Evolutionary conservation across 192 early-diverging fungal species (phyloP).

Genomic region (Chytriomyces confervae): DNA sequence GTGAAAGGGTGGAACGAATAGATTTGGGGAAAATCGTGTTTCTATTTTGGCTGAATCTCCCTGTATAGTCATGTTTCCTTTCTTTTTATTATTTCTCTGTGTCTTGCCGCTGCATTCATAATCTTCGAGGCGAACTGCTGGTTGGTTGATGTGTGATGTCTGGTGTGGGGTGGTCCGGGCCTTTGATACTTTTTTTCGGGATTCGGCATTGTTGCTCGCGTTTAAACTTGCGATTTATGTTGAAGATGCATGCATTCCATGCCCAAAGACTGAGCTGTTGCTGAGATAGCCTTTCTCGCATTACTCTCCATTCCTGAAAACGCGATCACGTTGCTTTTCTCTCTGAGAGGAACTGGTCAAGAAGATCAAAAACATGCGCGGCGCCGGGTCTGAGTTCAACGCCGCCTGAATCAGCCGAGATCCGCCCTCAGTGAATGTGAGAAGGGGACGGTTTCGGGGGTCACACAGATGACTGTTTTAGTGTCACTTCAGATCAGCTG

Average conservation of each 20-base stretch:
- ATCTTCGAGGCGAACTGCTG: too few relatives aligned
- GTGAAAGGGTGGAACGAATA: background rate
- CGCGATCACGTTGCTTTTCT: background rate
- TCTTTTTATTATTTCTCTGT: too few relatives aligned
- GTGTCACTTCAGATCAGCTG: too few relatives aligned
- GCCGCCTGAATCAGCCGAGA: constrained; percentile 3
- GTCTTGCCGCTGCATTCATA: too few relatives aligned
- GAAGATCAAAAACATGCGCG: background rate
- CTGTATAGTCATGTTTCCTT: too few relatives aligned
- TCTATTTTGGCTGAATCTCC: too few relatives aligned
- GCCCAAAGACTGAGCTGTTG: background rate
- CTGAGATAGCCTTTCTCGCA: background rate
- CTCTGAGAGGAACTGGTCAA: background rate
- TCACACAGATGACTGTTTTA: background rate
- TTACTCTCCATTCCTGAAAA: constrained; percentile 14
- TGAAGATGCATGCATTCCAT: constrained; percentile 15
- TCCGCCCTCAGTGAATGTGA: constrained; percentile 11
- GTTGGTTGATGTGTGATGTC: too few relatives aligned
- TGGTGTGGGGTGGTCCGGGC: too few relatives aligned
- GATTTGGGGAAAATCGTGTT: too few relatives aligned
- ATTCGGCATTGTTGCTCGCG: too few relatives aligned
- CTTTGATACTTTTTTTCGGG: too few relatives aligned
- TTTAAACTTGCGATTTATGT: too few relatives aligned
- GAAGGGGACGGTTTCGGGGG: background rate
- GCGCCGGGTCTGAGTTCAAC: constrained; percentile 14